These are phyloP conservation scores for Piromyces finnis DNA, from an alignment of 192 early-diverging fungal species.

Conservation along the genomic window DNA sequence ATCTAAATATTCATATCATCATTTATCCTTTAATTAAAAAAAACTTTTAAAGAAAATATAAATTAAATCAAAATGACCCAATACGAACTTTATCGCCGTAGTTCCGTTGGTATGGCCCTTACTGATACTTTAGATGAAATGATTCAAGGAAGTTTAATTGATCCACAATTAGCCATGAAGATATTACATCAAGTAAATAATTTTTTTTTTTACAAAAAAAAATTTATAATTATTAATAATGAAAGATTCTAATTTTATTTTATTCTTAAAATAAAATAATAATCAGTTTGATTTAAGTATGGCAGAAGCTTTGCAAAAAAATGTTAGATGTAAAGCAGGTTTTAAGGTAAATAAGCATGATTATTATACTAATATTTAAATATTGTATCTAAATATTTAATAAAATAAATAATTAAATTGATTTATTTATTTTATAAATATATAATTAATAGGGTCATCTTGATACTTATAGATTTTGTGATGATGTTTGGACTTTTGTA, in stretches of 20 bases:
- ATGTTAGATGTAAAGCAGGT: slow-evolving; percentile 59
- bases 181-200: slow-evolving; percentile 57
- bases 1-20: too few relatives aligned
- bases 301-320: slow-evolving; percentile 62
- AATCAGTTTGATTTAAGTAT: slow-evolving; percentile 69
- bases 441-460: slow-evolving; percentile 50
- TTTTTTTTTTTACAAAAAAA: not conserved
- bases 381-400: too few relatives aligned
- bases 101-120: slow-evolving; percentile 71
- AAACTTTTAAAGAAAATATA: too few relatives aligned
- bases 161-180: slow-evolving; percentile 82
- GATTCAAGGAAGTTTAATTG: slow-evolving; percentile 70
- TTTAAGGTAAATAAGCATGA: slow-evolving; percentile 69
- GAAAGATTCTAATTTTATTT: too few relatives aligned
- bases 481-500: slow-evolving; percentile 98
- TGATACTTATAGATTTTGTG: slow-evolving; percentile 82
- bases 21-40: too few relatives aligned
- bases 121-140: slow-evolving; percentile 93
- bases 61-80: slow-evolving; percentile 3
- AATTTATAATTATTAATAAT: not conserved
- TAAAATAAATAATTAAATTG: too few relatives aligned
- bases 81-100: slow-evolving; percentile 28
- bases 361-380: too few relatives aligned
- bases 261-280: too few relatives aligned
- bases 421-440: not conserved